Conservation (phyloP, 371 early-diverging fungal species). For the Entomophthora muscae region DNA sequence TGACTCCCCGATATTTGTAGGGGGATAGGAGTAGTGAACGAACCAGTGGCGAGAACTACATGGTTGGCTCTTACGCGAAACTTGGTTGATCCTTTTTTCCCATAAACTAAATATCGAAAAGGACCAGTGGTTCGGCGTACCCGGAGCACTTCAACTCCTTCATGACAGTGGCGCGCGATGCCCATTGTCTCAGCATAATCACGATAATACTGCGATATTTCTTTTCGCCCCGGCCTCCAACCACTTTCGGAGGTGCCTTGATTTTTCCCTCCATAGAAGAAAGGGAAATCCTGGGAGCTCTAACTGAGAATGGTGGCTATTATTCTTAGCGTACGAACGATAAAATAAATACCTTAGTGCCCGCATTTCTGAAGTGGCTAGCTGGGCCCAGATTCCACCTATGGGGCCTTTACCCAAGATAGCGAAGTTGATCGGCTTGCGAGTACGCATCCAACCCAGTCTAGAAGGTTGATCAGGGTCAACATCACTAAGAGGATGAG, state of each 20-base stretch:
- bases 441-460: not conserved
- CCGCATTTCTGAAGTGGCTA: not conserved
- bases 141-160: not conserved
- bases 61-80: not conserved
- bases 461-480: not conserved
- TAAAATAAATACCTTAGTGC: not conserved
- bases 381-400: not conserved
- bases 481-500: not conserved
- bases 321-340: not conserved
- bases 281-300: not conserved
- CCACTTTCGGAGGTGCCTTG: not conserved
- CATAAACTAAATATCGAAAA: not conserved
- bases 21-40: not conserved
- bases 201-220: not conserved
- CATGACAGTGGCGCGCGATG: not conserved
- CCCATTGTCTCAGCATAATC: not conserved
- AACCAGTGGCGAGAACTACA: not conserved
- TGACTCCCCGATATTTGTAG: not conserved
- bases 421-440: not conserved
- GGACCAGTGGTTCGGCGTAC: not conserved
- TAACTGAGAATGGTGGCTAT: not conserved
- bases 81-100: not conserved
- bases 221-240: not conserved
- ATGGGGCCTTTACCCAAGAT: not conserved
- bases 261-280: not conserved